A percentile compares a stretch with the other conserved stretches of the same genome.
Conservation (phyloP, 345 rosid species). For the Salix caprea region DNA sequence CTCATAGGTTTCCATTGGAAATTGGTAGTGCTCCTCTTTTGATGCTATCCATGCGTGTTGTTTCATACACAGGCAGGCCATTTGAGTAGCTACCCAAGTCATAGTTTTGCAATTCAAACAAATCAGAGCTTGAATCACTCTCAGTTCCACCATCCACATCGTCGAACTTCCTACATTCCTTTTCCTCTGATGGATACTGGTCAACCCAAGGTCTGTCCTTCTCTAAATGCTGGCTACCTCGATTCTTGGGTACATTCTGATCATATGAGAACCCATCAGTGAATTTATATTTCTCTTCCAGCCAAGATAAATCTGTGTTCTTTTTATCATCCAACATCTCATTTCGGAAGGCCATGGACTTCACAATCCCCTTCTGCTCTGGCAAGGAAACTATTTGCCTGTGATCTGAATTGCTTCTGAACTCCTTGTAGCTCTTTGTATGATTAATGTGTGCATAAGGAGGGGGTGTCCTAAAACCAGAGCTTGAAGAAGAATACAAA, state of each 20-base stretch:
- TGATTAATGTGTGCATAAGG: constrained; percentile 51
- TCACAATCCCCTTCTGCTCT: constrained; percentile 18
- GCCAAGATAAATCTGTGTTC: constrained; percentile 12
- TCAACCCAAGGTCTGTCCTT: constrained; percentile 32
- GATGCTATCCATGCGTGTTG: constrained; percentile 67
- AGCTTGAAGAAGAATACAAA: constrained; percentile 52
- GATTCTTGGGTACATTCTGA: background rate
- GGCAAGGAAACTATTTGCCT: constrained; percentile 36
- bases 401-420: constrained; percentile 49
- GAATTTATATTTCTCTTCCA: constrained; percentile 8
- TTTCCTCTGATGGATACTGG: constrained; percentile 4
- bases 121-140: constrained; percentile 95
- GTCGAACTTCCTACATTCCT: constrained; percentile 31
- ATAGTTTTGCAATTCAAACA: constrained; percentile 81
- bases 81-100: constrained; percentile 56
- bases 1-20: constrained; percentile 34
- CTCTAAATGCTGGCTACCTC: background rate
- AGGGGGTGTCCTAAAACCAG: constrained; percentile 78
- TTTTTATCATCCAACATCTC: constrained; percentile 27
- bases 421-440: constrained; percentile 50
- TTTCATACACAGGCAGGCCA: constrained; percentile 87
- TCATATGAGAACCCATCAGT: constrained; percentile 1
- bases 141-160: constrained; percentile 62
- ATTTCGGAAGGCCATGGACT: constrained; percentile 7
- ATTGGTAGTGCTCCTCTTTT: constrained; percentile 56